Percentiles rank a stretch among this genome's conserved stretches.
Conservation (phyloP, 1,139 yeast species). For the Debaryomycetaceae sp. region DNA sequence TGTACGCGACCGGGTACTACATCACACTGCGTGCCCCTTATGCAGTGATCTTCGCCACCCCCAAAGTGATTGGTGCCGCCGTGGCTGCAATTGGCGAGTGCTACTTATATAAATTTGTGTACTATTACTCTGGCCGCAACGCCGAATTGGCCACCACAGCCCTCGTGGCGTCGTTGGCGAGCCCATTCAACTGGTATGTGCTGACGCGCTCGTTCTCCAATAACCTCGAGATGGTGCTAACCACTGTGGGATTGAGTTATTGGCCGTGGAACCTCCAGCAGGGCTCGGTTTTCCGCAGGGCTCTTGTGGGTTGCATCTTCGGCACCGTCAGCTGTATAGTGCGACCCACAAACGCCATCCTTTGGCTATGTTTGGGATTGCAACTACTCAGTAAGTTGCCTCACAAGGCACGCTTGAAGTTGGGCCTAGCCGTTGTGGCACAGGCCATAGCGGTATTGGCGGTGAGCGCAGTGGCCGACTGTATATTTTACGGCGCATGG, state of each 20-base stretch:
- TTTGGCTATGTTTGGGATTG: constrained; percentile 66
- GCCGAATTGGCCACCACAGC: constrained; percentile 42
- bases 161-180: constrained; percentile 51
- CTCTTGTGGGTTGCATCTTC: constrained; percentile 24
- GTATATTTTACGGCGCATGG: constrained; percentile 50
- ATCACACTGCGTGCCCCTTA: constrained; percentile 9
- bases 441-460: constrained; percentile 22
- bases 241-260: constrained; percentile 61
- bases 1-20: constrained; percentile 50
- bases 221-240: constrained; percentile 70
- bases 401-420: constrained; percentile 7
- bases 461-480: constrained; percentile 48
- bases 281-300: neutral
- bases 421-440: constrained; percentile 12
- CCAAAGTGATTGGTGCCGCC: constrained; percentile 66
- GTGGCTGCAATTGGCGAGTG: constrained; percentile 73
- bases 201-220: constrained; percentile 84
- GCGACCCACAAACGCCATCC: constrained; percentile 76
- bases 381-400: constrained; percentile 18
- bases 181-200: constrained; percentile 82
- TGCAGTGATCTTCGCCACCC: constrained; percentile 26
- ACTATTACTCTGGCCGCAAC: constrained; percentile 24
- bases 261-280: constrained; percentile 59
- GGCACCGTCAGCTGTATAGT: constrained; percentile 61
- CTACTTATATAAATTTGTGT: constrained; percentile 48